Evolutionary conservation across 805 yeast species (phyloP), one percentile per base, ranked within the genome.

Genomic region (Allodekkera sacchari): DNA sequence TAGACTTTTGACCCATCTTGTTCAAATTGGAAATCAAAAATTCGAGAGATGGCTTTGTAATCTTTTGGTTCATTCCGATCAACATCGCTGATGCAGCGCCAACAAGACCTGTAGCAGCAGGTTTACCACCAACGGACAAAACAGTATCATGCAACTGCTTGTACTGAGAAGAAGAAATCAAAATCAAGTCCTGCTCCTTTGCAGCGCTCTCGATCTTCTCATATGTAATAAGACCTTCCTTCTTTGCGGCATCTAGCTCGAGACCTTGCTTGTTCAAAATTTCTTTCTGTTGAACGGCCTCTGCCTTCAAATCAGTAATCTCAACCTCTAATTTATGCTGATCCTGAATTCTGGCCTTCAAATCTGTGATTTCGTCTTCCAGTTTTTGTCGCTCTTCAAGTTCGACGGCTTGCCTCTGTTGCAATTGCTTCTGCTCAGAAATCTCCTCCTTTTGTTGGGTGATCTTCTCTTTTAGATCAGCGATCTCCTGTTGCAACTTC

Each of bases 31-130:
- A 27, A 6, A 39, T 30, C 22, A 60, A 43, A 25, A 36, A 45
- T 6, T 47, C 53, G 9, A 57, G 18, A 6, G 59, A 32, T 5
- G 64, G 60, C 3, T 32, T 35, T 6, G 32, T 15, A 14, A 34
- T 10, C 11, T 16, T 32, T 22, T 29, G 28, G 26, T 6, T 9
- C 6, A 13, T 28, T 33, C 8, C 24, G 17, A 10, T 14, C 20
- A 6, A 34, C 6, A 3, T 16, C 16, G 4, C 19, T 17, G 13
- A 20, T 28, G 32, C 19, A 33, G 14, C 19, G 36, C 32, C 9
- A 33, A 14, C n/a, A 33, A 18, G 31, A 3, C 33, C 37, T 6
- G 29, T 26, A 5, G 22, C 24, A 5, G 25, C 5, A n/a, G n/a
- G n/a, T n/a, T n/a, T 10, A 19, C 23, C 23, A 25, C 13, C 28